These are phyloP conservation scores for Microstegium vimineum DNA, from an alignment of 176 grass and related monocot species.

Conservation along the genomic window DNA sequence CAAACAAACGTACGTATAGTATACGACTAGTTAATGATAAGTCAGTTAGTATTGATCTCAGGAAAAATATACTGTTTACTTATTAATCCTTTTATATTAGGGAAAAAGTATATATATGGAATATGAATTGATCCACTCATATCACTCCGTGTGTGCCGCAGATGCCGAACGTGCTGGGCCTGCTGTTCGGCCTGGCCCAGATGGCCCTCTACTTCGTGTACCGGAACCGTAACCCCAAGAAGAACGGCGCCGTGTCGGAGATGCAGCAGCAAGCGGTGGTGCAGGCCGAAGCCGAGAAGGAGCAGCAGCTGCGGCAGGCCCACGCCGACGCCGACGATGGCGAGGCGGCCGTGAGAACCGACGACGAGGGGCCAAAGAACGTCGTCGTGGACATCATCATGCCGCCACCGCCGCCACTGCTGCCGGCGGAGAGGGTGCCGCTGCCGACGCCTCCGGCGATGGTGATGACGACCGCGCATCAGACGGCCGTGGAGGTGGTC, in stretches of 20 bases:
- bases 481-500: constrained; percentile 25
- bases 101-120: too few species aligned
- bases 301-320: neutral
- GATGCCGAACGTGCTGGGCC: constrained; percentile 75
- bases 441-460: neutral
- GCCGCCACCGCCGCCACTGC: neutral
- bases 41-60: too few species aligned
- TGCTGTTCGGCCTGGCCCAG: constrained; percentile 70
- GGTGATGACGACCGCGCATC: neutral
- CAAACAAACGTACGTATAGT: too few species aligned
- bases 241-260: constrained; percentile 52
- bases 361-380: neutral
- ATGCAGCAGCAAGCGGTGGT: neutral
- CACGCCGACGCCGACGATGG: neutral
- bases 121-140: neutral
- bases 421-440: too few species aligned
- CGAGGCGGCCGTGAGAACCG: neutral
- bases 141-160: constrained; percentile 15
- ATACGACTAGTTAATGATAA: too few species aligned
- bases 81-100: too few species aligned
- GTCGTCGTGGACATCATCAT: constrained; percentile 14
- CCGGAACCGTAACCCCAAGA: constrained; percentile 49
- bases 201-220: constrained; percentile 77
- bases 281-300: constrained; percentile 10
- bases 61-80: too few species aligned